Base-by-base conservation (phyloP, 768 basidiomycete species). In the Macrolepiota fuliginosa region DNA sequence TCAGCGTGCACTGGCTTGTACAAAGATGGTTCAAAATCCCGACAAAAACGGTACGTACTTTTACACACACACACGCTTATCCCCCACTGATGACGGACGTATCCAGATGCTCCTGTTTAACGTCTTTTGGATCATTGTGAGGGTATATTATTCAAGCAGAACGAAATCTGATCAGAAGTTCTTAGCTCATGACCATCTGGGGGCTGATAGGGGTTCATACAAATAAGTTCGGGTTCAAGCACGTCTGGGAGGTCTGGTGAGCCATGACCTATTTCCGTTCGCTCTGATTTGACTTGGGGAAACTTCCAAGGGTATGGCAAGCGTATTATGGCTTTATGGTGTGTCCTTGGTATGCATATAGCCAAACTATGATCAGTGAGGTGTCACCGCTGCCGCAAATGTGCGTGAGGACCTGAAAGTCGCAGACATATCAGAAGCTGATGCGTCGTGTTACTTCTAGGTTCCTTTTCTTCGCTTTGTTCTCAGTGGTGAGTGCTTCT, bases 361-460 rank as follows among this genome's bases (percentile, higher is more conserved):
- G 89, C 69, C 88, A 90, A 71, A 91, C 88, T 1, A 88, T 91
- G 90, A 91, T 91, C 62, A 88, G 84, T 70, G 88, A 92, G 65
- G 89, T 92, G 27, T 88, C 85, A 42, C 88, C 86, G 40, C 72
- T 85, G 56, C 83, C 86, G 36, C 90, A 89, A 73, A 90, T 88
- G 88, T 86, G 70, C 39, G 76, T 70, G 22, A 17, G n/a, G 62
- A 47, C 7, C 22, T 54, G 22, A 11, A 49, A 49, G 9, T 4
- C 10, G 22, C 24, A 3, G 47, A 27, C 12, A 49, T 32, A 3
- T 7, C 12, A 25, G 24, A 53, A 24, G 13, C 7, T 39, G 22
- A 24, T 56, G 79, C 57, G 27, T 46, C 11, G 15, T 27, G 24
- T 55, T 40, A 15, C 58, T 49, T 24, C 42, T 53, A 76, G 86